Evolutionary conservation across 176 grass and related monocot species (phyloP), one percentile per base, ranked within the genome.

Genomic region (Calamus simplicifolius): DNA sequence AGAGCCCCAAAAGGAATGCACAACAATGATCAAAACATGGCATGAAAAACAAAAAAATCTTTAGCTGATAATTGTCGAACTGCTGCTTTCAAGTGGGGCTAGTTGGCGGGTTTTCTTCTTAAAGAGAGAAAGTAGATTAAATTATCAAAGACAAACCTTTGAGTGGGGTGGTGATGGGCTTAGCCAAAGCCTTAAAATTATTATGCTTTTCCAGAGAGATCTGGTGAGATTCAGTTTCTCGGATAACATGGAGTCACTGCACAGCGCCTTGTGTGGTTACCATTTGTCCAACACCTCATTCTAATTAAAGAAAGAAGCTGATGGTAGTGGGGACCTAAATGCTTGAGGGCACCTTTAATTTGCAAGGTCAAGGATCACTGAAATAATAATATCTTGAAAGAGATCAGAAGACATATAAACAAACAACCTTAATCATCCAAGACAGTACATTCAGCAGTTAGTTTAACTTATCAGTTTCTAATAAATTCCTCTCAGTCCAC

Each of bases 141-240:
- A 43, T 43, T 48, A 49, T 25, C 35, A 67, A 58, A 62, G 26
- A 50, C 13, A 67, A 48, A 56, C 59, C 35, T 75, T 52, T 48
- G 18, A 73, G 73, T 72, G 68, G 62, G 62, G 50, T 56, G 48
- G 50, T 58, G 38, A 68, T 68, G 27, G 15, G 50, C 17, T 48
- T 54, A 10, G 12, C 26, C 21, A 53, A 49, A 43, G 10, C 2
- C 6, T 43, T 43, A 12, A 43, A 43, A 43, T 10, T 43, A 23
- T 23, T 23, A 23, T 23, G 21, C 21, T 23, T 23, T 23, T 23
- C 21, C 21, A 23, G 21, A 23, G 10, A 43, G 35, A 2, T 43
- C 5, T 72, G 62, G 75, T 82, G 61, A 67, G 26, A 71, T 68
- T 66, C 71, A 75, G 18, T 76, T 70, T 56, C 61, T 76, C 67